Evolutionary conservation across 1,284 basidiomycete species (phyloP).

Genomic region (Leccinum angustisporum): DNA sequence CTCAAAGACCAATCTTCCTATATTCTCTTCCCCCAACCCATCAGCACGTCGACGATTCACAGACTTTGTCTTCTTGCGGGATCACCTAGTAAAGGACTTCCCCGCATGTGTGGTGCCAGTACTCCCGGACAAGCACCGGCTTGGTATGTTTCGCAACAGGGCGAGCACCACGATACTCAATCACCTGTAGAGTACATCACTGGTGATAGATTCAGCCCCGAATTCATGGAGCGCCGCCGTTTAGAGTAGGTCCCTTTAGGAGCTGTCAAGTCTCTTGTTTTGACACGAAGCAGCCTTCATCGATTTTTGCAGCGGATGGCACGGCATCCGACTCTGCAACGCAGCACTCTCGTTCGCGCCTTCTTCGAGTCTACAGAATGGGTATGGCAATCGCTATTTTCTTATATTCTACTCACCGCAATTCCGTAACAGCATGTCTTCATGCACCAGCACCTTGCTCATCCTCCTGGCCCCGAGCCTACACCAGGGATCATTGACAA

Average conservation of each 20-base stretch:
- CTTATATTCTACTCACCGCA: slow-evolving; percentile 7
- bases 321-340: slow-evolving; percentile 92
- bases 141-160: slow-evolving; percentile 59
- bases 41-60: slow-evolving; percentile 88
- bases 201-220: slow-evolving; percentile 93
- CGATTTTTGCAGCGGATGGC: slow-evolving; percentile 90
- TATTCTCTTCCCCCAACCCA: slow-evolving; percentile 74
- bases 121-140: slow-evolving; percentile 93
- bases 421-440: slow-evolving; percentile 73
- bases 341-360: slow-evolving; percentile 84
- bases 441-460: slow-evolving; percentile 91
- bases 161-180: slow-evolving; percentile 5
- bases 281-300: slow-evolving; percentile 65
- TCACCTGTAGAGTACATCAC: slow-evolving; percentile 84
- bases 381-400: slow-evolving; percentile 48
- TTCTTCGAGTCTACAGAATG: slow-evolving; percentile 98
- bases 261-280: slow-evolving; percentile 2
- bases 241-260: slow-evolving; percentile 61
- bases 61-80: slow-evolving; percentile 93
- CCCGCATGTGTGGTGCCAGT: slow-evolving; percentile 96
- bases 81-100: slow-evolving; percentile 89
- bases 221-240: slow-evolving; percentile 92
- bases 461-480: slow-evolving; percentile 81
- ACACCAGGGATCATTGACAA: slow-evolving; percentile 87
- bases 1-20: slow-evolving; percentile 73